These are phyloP conservation scores for Crithidia thermophila DNA, from an alignment of 208 protist species.

Conservation along the genomic window DNA sequence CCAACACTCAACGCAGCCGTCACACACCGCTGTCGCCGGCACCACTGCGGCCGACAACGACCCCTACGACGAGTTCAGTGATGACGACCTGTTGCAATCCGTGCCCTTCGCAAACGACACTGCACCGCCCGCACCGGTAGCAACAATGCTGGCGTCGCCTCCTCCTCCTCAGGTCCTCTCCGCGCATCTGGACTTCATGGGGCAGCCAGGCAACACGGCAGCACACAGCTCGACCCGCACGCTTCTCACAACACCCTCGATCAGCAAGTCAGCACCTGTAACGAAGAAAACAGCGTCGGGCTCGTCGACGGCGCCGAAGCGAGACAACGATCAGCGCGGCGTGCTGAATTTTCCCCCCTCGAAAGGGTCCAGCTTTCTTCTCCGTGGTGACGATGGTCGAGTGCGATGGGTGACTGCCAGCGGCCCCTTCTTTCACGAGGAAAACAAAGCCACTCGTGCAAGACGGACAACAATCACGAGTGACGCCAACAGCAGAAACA, in stretches of 20 bases:
- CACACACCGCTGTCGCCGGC: background rate
- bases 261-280: no score
- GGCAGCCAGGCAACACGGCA: no score
- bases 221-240: background rate
- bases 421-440: no score
- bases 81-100: conserved; percentile 48
- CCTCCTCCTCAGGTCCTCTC: no score
- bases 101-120: conserved; percentile 51
- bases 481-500: no score
- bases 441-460: no score
- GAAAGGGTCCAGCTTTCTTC: conserved; percentile 43
- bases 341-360: conserved; percentile 36
- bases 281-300: background rate
- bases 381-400: conserved; percentile 64
- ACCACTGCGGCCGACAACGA: background rate
- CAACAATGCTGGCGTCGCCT: background rate
- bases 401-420: conserved; percentile 65
- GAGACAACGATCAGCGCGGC: no score
- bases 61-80: conserved; percentile 34
- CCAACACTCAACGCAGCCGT: background rate
- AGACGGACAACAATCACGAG: no score
- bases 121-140: background rate
- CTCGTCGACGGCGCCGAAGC: background rate
- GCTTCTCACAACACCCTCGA: no score
- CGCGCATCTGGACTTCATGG: no score